A percentile compares a stretch with the other conserved stretches of the same genome.
These are phyloP conservation scores for Beauveria brongniartii DNA, from an alignment of 2,329 filamentous ascomycete species.

Conservation along the genomic window DNA sequence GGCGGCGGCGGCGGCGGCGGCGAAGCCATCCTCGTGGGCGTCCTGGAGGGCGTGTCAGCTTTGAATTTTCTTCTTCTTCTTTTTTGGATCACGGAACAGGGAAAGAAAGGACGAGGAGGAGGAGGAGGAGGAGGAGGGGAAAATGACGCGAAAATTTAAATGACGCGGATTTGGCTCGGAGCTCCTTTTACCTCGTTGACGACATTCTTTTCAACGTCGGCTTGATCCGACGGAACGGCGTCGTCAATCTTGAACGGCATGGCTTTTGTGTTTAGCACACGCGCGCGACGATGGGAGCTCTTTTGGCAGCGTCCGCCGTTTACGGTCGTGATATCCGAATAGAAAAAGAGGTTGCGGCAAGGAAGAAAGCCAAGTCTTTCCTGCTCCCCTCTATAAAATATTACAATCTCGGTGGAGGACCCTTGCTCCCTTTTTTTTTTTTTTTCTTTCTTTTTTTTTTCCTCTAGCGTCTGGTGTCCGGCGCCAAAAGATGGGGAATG, in stretches of 20 bases:
- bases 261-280: neutral
- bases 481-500: constrained; percentile 1
- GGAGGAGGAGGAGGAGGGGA: neutral
- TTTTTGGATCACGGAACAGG: no score
- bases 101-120: neutral
- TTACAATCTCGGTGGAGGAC: neutral
- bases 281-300: neutral
- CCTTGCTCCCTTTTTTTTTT: neutral
- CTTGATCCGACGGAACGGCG: neutral
- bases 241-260: constrained; percentile 10
- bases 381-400: neutral
- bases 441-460: neutral
- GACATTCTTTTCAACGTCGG: neutral
- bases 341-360: neutral
- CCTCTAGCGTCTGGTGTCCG: neutral
- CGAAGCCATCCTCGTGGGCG: no score
- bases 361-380: neutral
- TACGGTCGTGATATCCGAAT: neutral
- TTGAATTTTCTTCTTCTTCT: no score
- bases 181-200: constrained; percentile 8
- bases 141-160: neutral
- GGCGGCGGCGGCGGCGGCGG: no score
- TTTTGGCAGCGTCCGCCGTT: neutral
- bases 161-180: neutral
- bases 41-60: no score